Percentiles rank a stretch among this genome's conserved stretches.
Conservation (phyloP, 1,284 basidiomycete genomes). For the Rhodotorula mucilaginosa region DNA sequence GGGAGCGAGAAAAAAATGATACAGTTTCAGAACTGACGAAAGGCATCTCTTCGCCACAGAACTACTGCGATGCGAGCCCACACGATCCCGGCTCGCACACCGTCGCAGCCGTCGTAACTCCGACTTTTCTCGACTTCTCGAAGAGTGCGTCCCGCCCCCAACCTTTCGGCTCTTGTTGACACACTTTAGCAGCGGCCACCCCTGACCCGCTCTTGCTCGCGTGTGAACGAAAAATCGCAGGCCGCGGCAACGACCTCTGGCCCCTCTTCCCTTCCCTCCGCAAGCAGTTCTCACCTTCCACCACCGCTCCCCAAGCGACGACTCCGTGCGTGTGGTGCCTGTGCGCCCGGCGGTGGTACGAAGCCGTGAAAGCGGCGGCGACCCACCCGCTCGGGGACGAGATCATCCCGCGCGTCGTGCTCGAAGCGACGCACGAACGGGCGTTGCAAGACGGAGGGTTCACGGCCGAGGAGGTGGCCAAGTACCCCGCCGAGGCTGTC, state of each 20-base stretch:
- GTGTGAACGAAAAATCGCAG: background rate
- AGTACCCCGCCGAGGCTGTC: conserved; percentile 6
- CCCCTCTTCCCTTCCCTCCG: conserved; percentile 27
- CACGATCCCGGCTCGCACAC: conserved; percentile 33
- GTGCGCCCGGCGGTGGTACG: conserved; percentile 30
- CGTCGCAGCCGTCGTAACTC: conserved; percentile 32
- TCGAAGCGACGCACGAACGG: conserved; percentile 33
- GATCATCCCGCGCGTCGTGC: conserved; percentile 33
- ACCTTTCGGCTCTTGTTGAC: too few relatives aligned
- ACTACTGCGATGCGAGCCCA: conserved; percentile 29
- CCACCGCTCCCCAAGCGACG: background rate
- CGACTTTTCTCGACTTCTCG: conserved; percentile 28
- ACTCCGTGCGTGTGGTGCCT: conserved; percentile 33
- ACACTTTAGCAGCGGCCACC: too few relatives aligned
- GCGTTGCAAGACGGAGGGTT: conserved; percentile 16
- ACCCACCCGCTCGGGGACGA: conserved; percentile 24
- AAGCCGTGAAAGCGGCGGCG: conserved; percentile 21
- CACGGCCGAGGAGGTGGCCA: conserved; percentile 7
- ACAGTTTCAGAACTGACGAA: background rate
- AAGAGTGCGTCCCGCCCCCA: conserved; percentile 15
- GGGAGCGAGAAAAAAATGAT: too few relatives aligned
- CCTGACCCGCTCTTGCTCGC: too few relatives aligned
- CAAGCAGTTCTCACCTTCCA: background rate
- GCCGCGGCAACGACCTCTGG: conserved; percentile 35
- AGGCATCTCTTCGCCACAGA: background rate